Base-by-base conservation (phyloP, 495 filamentous ascomycete genomes). In the Aspergillus avenaceus region DNA sequence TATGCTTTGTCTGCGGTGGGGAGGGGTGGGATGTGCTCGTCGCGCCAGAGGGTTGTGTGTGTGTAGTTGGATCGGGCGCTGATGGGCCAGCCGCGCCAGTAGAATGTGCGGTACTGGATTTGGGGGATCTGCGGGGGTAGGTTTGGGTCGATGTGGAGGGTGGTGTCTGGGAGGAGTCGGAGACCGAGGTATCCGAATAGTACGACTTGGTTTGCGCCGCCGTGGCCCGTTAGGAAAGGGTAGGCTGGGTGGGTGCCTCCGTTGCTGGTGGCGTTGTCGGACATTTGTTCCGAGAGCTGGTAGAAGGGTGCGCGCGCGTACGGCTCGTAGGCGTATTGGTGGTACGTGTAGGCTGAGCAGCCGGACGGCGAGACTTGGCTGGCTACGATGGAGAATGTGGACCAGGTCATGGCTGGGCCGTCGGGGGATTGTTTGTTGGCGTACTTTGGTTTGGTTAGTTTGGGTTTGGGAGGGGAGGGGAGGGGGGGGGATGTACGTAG, bases 331-430 rank as follows among this genome's bases (percentile, higher is more conserved):
- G 80, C 77, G 55, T 84, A 80, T 47, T 84, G 75, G 13, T 74
- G 73, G 54, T 86, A 86, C 5, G 83, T 84, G 56, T 78, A 84
- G 7, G 77, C 73, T 1, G 82, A 78, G 67, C 83, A 86, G 4
- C 83, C 83, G 8, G 78, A 80, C 2, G 72, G 73, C 2, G 80
- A 79, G 47, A 84, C 70, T 36, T 76, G 67, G 47, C 76, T 81
- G 19, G 82, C 82, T 19, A 80, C 77, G 41, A 84, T 76, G 40
- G 75, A 77, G 60, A 84, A 85, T 24, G 83, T 84, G 22, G 78
- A 79, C 64, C 81, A 86, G 7, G 83, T 86, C 83, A 86, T 86
- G 12, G 79, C 83, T 0, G 83, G 83, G 0, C 83, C 83, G 51
- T 82, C 73, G 7, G 72, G 52, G 5, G 81, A 84, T 58, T 86